A percentile compares a stretch with the other conserved stretches of the same genome.
Evolutionary conservation across 768 basidiomycete genomes (phyloP).

Genomic region (Cytidiella melzeri): DNA sequence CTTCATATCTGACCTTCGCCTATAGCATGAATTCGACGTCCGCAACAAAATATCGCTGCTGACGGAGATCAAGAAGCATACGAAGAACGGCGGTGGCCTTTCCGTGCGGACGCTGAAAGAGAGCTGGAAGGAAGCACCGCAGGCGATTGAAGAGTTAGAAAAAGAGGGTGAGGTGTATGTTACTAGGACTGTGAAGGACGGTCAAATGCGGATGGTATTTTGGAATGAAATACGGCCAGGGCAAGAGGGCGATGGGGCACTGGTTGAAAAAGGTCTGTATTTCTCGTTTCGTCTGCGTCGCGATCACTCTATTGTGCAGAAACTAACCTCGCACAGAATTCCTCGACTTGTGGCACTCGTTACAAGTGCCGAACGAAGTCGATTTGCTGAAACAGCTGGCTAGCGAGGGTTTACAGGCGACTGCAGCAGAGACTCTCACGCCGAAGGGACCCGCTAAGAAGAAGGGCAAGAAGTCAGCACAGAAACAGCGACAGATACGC

Average conservation of each 20-base stretch:
- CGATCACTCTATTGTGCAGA: neutral
- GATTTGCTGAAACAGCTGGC: constrained; percentile 75
- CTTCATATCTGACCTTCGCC: constrained; percentile 1
- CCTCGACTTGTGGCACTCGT: constrained; percentile 76
- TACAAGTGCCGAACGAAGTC: constrained; percentile 81
- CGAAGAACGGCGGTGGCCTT: constrained; percentile 78
- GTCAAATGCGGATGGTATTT: constrained; percentile 78
- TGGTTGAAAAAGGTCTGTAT: constrained; percentile 72
- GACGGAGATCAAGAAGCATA: constrained; percentile 81
- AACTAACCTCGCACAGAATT: constrained; percentile 53
- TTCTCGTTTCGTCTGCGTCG: neutral
- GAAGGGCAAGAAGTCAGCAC: constrained; percentile 72
- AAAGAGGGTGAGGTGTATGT: constrained; percentile 84
- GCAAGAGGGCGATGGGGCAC: constrained; percentile 61
- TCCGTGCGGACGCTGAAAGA: constrained; percentile 82
- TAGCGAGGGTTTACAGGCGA: constrained; percentile 78
- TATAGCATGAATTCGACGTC: constrained; percentile 81
- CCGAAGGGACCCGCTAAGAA: constrained; percentile 68
- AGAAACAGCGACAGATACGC: constrained; percentile 68
- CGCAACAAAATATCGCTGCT: constrained; percentile 78
- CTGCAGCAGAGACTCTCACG: constrained; percentile 53
- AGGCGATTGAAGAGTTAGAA: constrained; percentile 84
- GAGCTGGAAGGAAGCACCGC: constrained; percentile 83
- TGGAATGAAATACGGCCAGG: constrained; percentile 85
- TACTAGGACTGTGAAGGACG: constrained; percentile 81